phyloP scores from a whole-genome alignment of 192 early-diverging fungal genomes.

The Backusella liffmaniae region DNA sequence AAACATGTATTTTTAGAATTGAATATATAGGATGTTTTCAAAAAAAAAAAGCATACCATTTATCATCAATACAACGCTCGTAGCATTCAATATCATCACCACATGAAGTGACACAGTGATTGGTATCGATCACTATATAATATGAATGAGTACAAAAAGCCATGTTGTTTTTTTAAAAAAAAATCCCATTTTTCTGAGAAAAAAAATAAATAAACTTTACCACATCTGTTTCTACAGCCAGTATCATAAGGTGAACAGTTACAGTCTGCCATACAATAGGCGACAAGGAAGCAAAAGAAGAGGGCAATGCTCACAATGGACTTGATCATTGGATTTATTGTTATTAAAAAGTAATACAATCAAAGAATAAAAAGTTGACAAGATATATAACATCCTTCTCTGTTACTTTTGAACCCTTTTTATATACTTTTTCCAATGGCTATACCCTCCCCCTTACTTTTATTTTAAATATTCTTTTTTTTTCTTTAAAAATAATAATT shows the following conservation, averaged over 20 bases:
- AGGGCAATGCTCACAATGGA: background rate
- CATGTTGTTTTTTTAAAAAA: background rate
- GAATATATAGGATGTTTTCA: background rate
- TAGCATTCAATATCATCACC: conserved; percentile 2
- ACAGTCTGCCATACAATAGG: background rate
- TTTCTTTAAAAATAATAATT: background rate
- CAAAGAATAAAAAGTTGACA: background rate
- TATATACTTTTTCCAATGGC: background rate
- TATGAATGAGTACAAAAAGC: no score
- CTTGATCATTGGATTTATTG: background rate
- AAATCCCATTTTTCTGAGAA: background rate
- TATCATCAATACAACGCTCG: conserved; percentile 8
- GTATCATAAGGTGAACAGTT: conserved; percentile 5
- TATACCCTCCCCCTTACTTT: background rate
- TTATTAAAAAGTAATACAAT: background rate
- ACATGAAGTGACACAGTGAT: conserved; percentile 15
- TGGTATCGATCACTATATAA: background rate
- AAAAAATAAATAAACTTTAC: background rate
- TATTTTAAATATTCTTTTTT: background rate
- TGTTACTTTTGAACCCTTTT: background rate
- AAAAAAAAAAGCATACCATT: background rate
- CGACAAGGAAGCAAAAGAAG: background rate
- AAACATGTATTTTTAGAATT: background rate
- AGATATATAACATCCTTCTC: background rate
- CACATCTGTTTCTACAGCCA: background rate